Conservation (phyloP, 2,329 filamentous ascomycete genomes). For the Aspergillus phoenicis region DNA sequence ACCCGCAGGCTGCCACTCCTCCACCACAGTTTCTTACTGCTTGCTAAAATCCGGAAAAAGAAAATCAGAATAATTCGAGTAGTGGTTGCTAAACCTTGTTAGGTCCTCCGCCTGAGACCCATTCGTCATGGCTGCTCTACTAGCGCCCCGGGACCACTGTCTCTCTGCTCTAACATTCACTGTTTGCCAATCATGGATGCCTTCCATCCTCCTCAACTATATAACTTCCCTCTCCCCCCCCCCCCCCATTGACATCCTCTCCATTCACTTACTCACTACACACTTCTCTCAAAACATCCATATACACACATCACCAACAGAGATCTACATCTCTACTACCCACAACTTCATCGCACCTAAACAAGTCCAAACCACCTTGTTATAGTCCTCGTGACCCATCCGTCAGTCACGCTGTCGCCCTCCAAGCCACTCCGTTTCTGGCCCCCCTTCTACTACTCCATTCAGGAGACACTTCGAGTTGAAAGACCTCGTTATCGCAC, state of each 20-base stretch:
- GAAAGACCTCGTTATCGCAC: constrained; percentile 19
- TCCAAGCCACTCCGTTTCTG: constrained; percentile 28
- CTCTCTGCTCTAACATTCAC: not conserved
- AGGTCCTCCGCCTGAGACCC: constrained; percentile 19
- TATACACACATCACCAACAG: not conserved
- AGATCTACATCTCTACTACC: not conserved
- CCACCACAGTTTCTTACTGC: not conserved
- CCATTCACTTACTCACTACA: not conserved
- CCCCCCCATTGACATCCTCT: not conserved
- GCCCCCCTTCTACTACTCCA: constrained; percentile 21
- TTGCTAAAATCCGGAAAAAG: too few species aligned
- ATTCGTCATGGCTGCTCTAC: constrained; percentile 22
- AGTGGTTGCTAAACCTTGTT: not conserved
- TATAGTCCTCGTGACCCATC: not conserved
- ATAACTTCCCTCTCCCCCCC: constrained; percentile 12
- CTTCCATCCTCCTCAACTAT: constrained; percentile 11
- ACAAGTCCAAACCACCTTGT: not conserved
- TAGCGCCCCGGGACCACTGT: not conserved
- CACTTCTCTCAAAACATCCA: not conserved
- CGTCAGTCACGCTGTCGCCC: constrained; percentile 36
- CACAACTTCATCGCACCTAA: not conserved
- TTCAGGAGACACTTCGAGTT: constrained; percentile 25
- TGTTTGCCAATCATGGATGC: constrained; percentile 16
- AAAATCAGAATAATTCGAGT: not conserved
- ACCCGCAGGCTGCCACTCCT: constrained; percentile 2